Evolutionary conservation across 1,284 basidiomycete genomes (phyloP), one percentile per base, ranked within the genome.

Genomic region (Sphagnurus paluster): DNA sequence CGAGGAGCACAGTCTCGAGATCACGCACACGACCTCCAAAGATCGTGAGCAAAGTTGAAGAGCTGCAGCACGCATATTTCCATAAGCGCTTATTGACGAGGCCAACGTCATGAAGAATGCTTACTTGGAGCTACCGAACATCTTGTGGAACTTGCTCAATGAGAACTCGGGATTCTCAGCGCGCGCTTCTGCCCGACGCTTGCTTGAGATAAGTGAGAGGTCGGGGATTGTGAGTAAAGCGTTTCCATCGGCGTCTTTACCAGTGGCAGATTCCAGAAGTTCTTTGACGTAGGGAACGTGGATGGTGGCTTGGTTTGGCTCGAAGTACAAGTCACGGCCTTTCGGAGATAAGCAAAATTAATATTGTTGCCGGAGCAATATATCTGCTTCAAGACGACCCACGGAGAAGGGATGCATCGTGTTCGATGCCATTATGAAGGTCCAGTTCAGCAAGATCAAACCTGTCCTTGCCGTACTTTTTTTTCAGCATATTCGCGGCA

Each of bases 391-490:
- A n/a, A n/a, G n/a, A 38, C 38, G 30, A 72, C 80, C 42, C 60
- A 89, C 87, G 77, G 29, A 76, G 76, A 20, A 90, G 67, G 2
- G 86, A 89, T 0, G 71, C 87, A 53, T 90, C 87, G 54, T 90
- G 87, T 55, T 90, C 87, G 48, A 90, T 90, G 8, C 81, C 81
- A 53, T 88, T 89, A 61, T 90, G 87, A 21, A 83, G 61, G 56
- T 76, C 73, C 29, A 90, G 68, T 40, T 89, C 86, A 10, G 67
- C 63, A 17, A 90, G 68, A 57, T 88, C 76, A 52, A 87, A 79
- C 3, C 67, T 77, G 47, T 81, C 87, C 33, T 67, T 71, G 45
- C 55, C 59, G 56, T 86, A 87, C 35, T 67, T 70, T 53, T 74
- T 78, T 5, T 72, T 69, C 46, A 90, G 60, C 63, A 83, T 70